Conservation (phyloP, 306 rosid genomes). For the Gleditsia sinensis region DNA sequence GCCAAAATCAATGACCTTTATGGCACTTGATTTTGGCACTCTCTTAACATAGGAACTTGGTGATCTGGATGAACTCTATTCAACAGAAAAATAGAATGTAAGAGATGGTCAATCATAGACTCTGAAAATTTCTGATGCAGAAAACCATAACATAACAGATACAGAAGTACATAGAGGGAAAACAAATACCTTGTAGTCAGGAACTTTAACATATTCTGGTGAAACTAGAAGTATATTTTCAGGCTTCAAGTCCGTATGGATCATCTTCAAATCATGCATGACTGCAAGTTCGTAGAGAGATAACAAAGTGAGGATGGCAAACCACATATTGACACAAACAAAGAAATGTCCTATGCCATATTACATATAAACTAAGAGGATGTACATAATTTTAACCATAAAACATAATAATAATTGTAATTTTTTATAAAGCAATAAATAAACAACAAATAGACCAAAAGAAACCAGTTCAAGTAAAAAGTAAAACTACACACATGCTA, state of each 20-base stretch:
- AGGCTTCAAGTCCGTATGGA: slow-evolving; percentile 93
- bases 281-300: slow-evolving; percentile 49
- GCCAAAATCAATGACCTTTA: slow-evolving; percentile 96
- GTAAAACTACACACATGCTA: slow-evolving; percentile 99
- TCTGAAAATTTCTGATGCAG: not conserved
- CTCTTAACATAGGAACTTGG: slow-evolving; percentile 72
- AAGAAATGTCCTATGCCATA: not conserved
- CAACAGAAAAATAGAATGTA: not conserved
- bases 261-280: slow-evolving; percentile 80
- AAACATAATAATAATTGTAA: not conserved
- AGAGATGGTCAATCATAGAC: not conserved
- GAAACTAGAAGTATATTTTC: slow-evolving; percentile 80
- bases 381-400: not conserved
- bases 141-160: not conserved
- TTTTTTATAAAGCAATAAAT: not conserved
- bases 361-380: not conserved
- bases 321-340: not conserved
- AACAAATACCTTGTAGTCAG: slow-evolving; percentile 56
- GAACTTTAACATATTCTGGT: slow-evolving; percentile 67
- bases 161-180: not conserved
- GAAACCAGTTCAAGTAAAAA: slow-evolving; percentile 55
- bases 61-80: slow-evolving; percentile 71
- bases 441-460: slow-evolving; percentile 20
- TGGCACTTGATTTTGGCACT: slow-evolving; percentile 82
- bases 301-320: not conserved